Evolutionary conservation across 2,329 filamentous ascomycete genomes (phyloP).

Genomic region (Cadophora sp.): DNA sequence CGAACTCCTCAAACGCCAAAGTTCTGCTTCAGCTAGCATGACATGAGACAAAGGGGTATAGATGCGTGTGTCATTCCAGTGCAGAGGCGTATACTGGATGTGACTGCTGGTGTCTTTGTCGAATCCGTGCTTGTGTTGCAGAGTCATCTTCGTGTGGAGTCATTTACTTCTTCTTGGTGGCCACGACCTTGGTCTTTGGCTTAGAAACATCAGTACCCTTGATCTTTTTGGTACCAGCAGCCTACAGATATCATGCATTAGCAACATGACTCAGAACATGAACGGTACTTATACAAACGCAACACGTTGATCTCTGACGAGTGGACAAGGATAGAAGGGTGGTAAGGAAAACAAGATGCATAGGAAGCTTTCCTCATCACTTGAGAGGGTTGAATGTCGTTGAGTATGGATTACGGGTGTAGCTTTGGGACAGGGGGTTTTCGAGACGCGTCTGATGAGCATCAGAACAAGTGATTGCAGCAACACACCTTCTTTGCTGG

Average conservation of each 20-base stretch:
- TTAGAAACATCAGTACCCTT: slow-evolving; percentile 42
- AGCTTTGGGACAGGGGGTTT: slow-evolving; percentile 32
- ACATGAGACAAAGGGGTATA: slow-evolving; percentile 34
- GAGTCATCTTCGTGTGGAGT: slow-evolving; percentile 27
- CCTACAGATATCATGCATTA: slow-evolving; percentile 34
- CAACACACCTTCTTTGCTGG: slow-evolving; percentile 47
- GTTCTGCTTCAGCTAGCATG: slow-evolving; percentile 22
- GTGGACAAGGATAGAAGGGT: background rate
- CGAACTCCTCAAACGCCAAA: slow-evolving; percentile 24
- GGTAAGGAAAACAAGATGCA: background rate
- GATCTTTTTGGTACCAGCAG: slow-evolving; percentile 48
- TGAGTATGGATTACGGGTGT: slow-evolving; percentile 24
- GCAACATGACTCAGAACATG: background rate
- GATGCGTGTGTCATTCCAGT: slow-evolving; percentile 34
- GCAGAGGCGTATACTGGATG: slow-evolving; percentile 25
- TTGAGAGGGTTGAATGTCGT: slow-evolving; percentile 22
- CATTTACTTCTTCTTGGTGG: slow-evolving; percentile 39
- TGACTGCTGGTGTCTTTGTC: slow-evolving; percentile 27
- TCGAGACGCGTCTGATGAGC: slow-evolving; percentile 33
- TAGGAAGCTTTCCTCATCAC: slow-evolving; percentile 4
- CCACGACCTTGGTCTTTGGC: slow-evolving; percentile 32
- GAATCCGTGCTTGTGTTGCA: slow-evolving; percentile 27
- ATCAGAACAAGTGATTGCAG: slow-evolving; percentile 34
- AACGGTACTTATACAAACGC: background rate
- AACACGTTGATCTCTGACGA: background rate